Evolutionary conservation across 805 yeast genomes (phyloP), one percentile per base, ranked within the genome.

Genomic region (Hanseniaspora valbyensis): DNA sequence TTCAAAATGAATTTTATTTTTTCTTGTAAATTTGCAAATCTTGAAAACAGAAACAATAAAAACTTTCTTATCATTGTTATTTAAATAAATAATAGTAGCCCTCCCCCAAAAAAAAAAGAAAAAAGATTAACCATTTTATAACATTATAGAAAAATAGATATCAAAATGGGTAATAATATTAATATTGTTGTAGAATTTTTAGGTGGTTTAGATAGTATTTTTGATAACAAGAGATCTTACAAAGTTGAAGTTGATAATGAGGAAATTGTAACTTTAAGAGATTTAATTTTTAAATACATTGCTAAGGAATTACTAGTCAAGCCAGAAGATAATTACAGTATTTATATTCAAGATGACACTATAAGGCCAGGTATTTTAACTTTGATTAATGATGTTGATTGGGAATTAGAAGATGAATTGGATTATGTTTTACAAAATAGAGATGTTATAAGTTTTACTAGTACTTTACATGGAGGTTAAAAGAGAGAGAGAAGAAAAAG

Each of bases 371-470:
- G 98, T 2, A 86, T 90, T 42, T 69, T 90, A 54, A 95, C 92
- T 9, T 72, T 90, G 51, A 83, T 90, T 54, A 90, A 90, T 61
- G 97, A 90, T 62, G 80, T 95, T 0, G 98, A 90, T 67, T 90
- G 97, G 97, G 98, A 90, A 60, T 66, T 90, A 13, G 95, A 88
- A 63, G 97, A 87, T 10, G 88, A 81, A 64, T 88, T 85, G 58
- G 82, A 77, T 9, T 88, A 88, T 59, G 77, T 71, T n/a, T 63
- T 92, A 14, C 83, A 85, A 63, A 67, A 74, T 43, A 81, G 83
- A 12, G 98, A 90, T 64, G 71, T 77, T 21, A 74, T 90, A 36
- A 78, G 94, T 2, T 90, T 90, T 60, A 90, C 96, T 1, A 83
- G 95, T 38, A 92, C 98, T 3, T 69, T 90, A 54, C 98, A 90